Evolutionary conservation across 257 asterid species (phyloP).

Genomic region (Prunella vulgaris): DNA sequence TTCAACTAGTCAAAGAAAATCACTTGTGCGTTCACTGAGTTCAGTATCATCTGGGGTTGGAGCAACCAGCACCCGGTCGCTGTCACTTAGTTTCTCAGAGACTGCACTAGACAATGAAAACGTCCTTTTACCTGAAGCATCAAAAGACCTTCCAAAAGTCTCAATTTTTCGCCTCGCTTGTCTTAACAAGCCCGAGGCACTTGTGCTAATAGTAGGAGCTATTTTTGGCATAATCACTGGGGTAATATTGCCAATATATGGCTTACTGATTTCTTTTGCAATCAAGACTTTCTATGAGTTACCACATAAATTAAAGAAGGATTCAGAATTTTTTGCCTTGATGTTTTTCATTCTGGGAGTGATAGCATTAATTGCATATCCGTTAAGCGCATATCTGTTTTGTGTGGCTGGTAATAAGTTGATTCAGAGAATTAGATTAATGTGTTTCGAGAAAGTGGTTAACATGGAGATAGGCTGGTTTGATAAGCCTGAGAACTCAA

Average conservation of each 20-base stretch:
- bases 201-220: slow-evolving; percentile 34
- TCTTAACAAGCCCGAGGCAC: slow-evolving; percentile 46
- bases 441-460: slow-evolving; percentile 41
- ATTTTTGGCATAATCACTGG: slow-evolving; percentile 25
- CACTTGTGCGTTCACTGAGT: slow-evolving; percentile 40
- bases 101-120: neutral
- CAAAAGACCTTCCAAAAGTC: slow-evolving; percentile 24
- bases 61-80: slow-evolving; percentile 30
- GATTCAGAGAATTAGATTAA: slow-evolving; percentile 36
- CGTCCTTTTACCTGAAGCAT: neutral
- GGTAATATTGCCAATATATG: slow-evolving; percentile 36
- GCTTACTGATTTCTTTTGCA: slow-evolving; percentile 26
- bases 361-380: slow-evolving; percentile 19
- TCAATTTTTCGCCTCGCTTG: slow-evolving; percentile 35
- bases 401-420: slow-evolving; percentile 41
- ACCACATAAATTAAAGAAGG: slow-evolving; percentile 32
- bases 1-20: slow-evolving; percentile 36
- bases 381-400: slow-evolving; percentile 28
- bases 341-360: slow-evolving; percentile 34
- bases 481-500: slow-evolving; percentile 40
- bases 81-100: slow-evolving; percentile 9
- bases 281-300: slow-evolving; percentile 33
- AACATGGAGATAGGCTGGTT: slow-evolving; percentile 53
- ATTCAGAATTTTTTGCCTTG: slow-evolving; percentile 41
- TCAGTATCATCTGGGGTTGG: slow-evolving; percentile 36